These are phyloP conservation scores for Penicillium sp. DNA, from an alignment of 2,329 filamentous ascomycete species.

Conservation along the genomic window DNA sequence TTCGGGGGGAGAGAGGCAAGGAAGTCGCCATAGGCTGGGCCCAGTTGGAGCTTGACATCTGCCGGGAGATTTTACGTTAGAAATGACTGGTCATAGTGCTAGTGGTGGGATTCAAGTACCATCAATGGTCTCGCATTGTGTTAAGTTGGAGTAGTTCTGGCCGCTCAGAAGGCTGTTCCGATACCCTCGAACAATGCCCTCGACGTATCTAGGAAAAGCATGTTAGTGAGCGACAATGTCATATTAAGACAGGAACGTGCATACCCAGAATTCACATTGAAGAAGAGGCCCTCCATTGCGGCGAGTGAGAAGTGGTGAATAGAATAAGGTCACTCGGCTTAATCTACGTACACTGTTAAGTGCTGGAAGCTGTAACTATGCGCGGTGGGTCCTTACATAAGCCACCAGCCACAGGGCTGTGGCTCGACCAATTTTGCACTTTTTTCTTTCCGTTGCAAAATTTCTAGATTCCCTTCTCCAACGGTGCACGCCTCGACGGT, in stretches of 20 bases:
- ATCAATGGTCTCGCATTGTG: constrained; percentile 96
- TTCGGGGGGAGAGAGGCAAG: constrained; percentile 91
- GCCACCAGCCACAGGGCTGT: constrained; percentile 30
- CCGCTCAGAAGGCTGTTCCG: constrained; percentile 87
- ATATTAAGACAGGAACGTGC: constrained; percentile 22
- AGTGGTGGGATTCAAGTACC: constrained; percentile 51
- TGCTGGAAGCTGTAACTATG: neutral
- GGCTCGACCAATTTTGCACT: constrained; percentile 34
- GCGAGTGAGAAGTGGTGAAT: constrained; percentile 17
- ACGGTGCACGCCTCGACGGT: constrained; percentile 35
- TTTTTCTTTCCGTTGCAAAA: constrained; percentile 37
- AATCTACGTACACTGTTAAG: neutral
- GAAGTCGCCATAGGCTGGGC: constrained; percentile 95
- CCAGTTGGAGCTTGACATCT: constrained; percentile 98
- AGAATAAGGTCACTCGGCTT: neutral
- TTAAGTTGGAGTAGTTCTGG: constrained; percentile 91
- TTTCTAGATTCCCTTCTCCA: constrained; percentile 34
- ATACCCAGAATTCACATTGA: constrained; percentile 91
- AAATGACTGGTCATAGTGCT: neutral
- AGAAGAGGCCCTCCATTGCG: constrained; percentile 85
- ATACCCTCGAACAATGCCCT: constrained; percentile 96
- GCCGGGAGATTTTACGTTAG: constrained; percentile 1
- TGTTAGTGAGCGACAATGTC: constrained; percentile 14
- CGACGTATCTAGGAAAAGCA: constrained; percentile 70
- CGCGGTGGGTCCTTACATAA: constrained; percentile 31